A percentile compares a stretch with the other conserved stretches of the same genome.
These are phyloP conservation scores for Trichoderma breve DNA, from an alignment of 2,329 filamentous ascomycete species.

Conservation along the genomic window DNA sequence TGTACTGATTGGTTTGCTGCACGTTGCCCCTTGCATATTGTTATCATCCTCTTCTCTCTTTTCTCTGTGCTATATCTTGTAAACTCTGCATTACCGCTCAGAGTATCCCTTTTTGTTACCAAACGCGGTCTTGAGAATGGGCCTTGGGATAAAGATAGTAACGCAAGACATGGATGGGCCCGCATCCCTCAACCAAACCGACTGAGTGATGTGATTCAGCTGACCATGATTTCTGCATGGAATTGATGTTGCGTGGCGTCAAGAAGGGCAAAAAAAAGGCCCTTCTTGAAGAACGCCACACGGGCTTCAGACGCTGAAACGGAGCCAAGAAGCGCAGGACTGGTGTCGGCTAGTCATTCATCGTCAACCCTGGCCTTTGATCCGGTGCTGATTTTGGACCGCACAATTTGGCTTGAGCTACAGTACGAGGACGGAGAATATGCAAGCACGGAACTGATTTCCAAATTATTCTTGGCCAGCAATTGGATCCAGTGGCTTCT, in stretches of 20 bases:
- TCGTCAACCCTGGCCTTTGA: not conserved
- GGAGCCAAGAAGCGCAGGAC: slow-evolving; percentile 5
- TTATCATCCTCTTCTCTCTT: not conserved
- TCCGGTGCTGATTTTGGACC: not conserved
- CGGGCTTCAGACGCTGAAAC: slow-evolving; percentile 15
- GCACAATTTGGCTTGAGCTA: not conserved
- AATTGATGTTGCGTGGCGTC: slow-evolving; percentile 10
- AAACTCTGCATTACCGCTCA: slow-evolving; percentile 4
- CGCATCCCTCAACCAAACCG: not conserved
- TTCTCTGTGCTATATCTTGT: slow-evolving; percentile 20
- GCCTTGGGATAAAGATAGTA: slow-evolving; percentile 10
- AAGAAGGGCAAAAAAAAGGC: not conserved
- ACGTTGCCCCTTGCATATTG: not conserved
- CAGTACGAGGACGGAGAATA: not conserved
- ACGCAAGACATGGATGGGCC: not conserved
- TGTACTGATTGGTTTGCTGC: slow-evolving; percentile 12
- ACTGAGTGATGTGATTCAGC: not conserved
- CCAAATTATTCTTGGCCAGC: not conserved
- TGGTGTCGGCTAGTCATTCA: slow-evolving; percentile 14
- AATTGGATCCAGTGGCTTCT: not conserved
- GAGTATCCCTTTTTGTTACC: not conserved
- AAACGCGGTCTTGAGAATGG: not conserved
- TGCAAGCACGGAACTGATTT: not conserved
- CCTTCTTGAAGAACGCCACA: slow-evolving; percentile 15
- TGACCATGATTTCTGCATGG: not conserved